Evolutionary conservation across 2,329 filamentous ascomycete genomes (phyloP).

Genomic region (Aspergillus alliaceus): DNA sequence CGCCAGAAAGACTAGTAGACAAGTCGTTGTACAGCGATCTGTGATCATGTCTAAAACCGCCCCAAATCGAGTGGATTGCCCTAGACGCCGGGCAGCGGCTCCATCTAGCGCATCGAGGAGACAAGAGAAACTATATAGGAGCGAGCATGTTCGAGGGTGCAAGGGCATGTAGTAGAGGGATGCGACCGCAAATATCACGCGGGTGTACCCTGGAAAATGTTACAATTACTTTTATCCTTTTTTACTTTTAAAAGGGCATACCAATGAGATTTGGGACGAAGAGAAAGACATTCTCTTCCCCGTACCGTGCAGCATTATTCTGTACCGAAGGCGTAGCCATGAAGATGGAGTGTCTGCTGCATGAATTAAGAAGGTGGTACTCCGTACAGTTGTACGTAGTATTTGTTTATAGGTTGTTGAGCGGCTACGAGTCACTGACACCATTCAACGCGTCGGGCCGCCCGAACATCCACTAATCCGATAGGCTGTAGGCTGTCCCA

Average conservation of each 20-base stretch:
- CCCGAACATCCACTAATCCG: too few relatives aligned
- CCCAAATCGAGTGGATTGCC: slow-evolving; percentile 89
- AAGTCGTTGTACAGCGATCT: slow-evolving; percentile 90
- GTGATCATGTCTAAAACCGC: slow-evolving; percentile 97
- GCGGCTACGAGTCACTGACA: too few relatives aligned
- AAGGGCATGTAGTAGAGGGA: slow-evolving; percentile 97
- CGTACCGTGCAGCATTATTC: neutral
- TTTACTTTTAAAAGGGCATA: slow-evolving; percentile 32
- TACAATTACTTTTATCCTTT: neutral
- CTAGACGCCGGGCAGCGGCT: slow-evolving; percentile 75
- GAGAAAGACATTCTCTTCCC: slow-evolving; percentile 69
- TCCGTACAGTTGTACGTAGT: too few relatives aligned
- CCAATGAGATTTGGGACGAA: slow-evolving; percentile 78
- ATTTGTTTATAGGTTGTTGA: too few relatives aligned
- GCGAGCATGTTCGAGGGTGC: slow-evolving; percentile 86
- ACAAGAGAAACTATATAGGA: slow-evolving; percentile 81
- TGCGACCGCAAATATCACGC: slow-evolving; percentile 74
- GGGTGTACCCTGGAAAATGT: slow-evolving; percentile 62
- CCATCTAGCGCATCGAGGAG: slow-evolving; percentile 91
- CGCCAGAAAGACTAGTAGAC: slow-evolving; percentile 84
- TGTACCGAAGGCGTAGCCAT: neutral
- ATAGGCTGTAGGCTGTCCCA: too few relatives aligned
- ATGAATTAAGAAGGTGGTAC: too few relatives aligned
- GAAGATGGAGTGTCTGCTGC: neutral
- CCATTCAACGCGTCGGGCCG: too few relatives aligned